phyloP scores from a whole-genome alignment of 2,329 filamentous ascomycete genomes.

The Microdochium nivale region DNA sequence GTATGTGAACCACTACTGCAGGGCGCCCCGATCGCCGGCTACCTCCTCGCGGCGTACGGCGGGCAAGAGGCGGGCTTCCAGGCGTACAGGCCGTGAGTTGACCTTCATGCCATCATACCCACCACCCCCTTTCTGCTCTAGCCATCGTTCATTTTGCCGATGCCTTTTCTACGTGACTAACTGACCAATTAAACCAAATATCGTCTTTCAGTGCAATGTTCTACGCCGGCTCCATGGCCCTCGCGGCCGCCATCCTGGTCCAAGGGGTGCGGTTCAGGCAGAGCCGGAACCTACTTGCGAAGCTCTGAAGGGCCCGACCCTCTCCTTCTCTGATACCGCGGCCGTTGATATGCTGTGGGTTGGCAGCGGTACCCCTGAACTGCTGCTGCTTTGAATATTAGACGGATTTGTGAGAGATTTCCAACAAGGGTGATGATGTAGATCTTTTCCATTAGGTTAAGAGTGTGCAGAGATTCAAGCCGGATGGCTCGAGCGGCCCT shows the following conservation, averaged over 20 bases:
- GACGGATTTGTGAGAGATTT: too few species aligned
- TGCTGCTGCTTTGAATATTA: too few species aligned
- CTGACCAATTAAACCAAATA: not conserved
- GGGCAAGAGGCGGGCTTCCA: slow-evolving; percentile 13
- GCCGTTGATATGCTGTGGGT: too few species aligned
- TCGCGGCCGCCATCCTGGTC: not conserved
- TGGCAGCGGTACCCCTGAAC: too few species aligned
- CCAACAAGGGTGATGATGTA: too few species aligned
- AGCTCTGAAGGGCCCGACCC: not conserved
- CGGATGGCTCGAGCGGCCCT: too few species aligned
- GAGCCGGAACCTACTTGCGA: not conserved
- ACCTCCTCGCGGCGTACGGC: slow-evolving; percentile 41
- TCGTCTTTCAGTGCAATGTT: not conserved
- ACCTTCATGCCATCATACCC: not conserved
- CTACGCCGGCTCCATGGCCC: not conserved
- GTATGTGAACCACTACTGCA: too few species aligned
- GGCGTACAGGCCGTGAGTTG: not conserved
- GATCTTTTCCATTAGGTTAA: too few species aligned
- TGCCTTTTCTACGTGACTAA: not conserved
- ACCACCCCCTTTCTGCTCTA: too few species aligned
- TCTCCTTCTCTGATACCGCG: too few species aligned
- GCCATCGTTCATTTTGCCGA: not conserved
- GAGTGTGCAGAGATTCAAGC: too few species aligned
- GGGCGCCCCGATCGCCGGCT: slow-evolving; percentile 52
- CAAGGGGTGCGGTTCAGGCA: not conserved